These are phyloP conservation scores for Pseudozyma sp. DNA, from an alignment of 1,284 basidiomycete genomes.

Conservation along the genomic window DNA sequence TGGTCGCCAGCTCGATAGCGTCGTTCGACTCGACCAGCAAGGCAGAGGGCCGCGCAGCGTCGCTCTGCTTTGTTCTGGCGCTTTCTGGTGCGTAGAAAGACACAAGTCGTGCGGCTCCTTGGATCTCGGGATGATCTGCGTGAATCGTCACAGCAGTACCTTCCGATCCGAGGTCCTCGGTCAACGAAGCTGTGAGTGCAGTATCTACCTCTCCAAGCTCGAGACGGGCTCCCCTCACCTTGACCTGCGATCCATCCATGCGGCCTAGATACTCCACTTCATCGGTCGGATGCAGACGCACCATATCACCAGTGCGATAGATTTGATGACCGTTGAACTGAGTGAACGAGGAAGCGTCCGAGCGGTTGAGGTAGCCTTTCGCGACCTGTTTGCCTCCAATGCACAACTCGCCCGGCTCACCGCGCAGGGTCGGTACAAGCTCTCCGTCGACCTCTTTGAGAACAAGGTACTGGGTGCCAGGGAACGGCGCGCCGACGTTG, in stretches of 20 bases:
- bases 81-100: conserved; percentile 42
- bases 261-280: conserved; percentile 63
- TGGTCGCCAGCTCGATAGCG: conserved; percentile 4
- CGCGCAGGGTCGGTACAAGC: conserved; percentile 49
- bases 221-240: conserved; percentile 63
- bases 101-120: conserved; percentile 45
- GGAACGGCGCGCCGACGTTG: conserved; percentile 62
- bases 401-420: conserved; percentile 62
- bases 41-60: conserved; percentile 3
- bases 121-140: conserved; percentile 38
- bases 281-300: conserved; percentile 53
- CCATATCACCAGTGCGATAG: conserved; percentile 65
- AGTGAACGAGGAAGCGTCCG: conserved; percentile 46
- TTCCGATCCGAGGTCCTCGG: conserved; percentile 9
- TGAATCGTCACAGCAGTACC: conserved; percentile 46
- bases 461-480: conserved; percentile 57
- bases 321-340: conserved; percentile 27
- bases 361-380: conserved; percentile 52
- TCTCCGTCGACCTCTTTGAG: conserved; percentile 33
- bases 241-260: conserved; percentile 61
- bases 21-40: conserved; percentile 15
- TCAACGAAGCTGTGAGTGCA: conserved; percentile 22
- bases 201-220: conserved; percentile 63
- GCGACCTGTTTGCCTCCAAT: conserved; percentile 64
- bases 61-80: conserved; percentile 13